Base-by-base conservation (phyloP, 1,284 basidiomycete species). In the Malassezia japonica region DNA sequence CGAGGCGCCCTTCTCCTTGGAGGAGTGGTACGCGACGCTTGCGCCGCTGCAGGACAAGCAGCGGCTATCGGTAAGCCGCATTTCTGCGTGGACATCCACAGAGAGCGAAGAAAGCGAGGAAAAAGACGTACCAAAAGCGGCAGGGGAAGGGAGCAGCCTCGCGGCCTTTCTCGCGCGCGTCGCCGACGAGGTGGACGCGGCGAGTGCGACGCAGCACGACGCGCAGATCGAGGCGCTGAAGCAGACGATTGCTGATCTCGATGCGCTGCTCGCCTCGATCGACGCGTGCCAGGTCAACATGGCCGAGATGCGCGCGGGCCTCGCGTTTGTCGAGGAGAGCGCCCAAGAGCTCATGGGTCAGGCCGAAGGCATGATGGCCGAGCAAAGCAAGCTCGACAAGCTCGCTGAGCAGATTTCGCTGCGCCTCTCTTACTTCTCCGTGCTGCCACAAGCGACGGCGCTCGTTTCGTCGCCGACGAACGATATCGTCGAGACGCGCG, bases 391-490 rank as follows among this genome's bases (percentile, higher is more conserved):
- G 23, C 59, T 71, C 33, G 59, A 64, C 24, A 40, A 33, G 9
- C 44, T 68, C 9, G 53, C 60, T 8, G 50, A 61, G 12, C 53
- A 61, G 4, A 46, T 71, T 10, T 32, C 48, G 8, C 50, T 61
- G 15, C 57, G 67, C 9, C 65, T 68, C 16, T 57, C 58, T 13
- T 70, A 67, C 59, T 71, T 70, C 46, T 59, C 62, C 13, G 38
- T 71, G 31, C 57, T 70, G 0, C 64, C 64, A 0, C 57, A 60
- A 18, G 59, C 60, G 5, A 67, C 67, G 9, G 50, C 50, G 23
- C 55, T 71, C 46, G 58, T 69, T 39, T 60, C 59, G 48, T 57
- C 60, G 16, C 64, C 61, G 15, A 55, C 60, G 37, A 46, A 49
- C 4, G 31, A 36, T n/a, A 55, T 65, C 23, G 59, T 68, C 32